Percentiles rank a stretch among this genome's conserved stretches.
Conservation (phyloP, 108 stramenopile species). For the Cyclotella choctawhatcheeana region DNA sequence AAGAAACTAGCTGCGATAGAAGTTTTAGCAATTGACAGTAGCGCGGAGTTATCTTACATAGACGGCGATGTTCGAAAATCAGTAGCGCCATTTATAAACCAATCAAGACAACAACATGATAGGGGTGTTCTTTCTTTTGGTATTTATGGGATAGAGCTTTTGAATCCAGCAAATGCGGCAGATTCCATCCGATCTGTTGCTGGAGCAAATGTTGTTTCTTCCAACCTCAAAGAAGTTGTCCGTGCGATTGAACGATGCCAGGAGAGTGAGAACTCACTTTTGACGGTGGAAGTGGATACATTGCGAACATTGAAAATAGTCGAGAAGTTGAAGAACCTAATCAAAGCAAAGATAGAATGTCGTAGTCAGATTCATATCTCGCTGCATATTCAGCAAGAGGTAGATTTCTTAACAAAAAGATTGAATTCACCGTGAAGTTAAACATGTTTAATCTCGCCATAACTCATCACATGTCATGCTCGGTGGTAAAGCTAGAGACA, state of each 20-base stretch:
- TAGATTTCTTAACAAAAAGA: conserved; percentile 7
- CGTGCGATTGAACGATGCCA: conserved; percentile 20
- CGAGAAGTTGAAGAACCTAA: conserved; percentile 7
- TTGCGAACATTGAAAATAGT: conserved; percentile 24
- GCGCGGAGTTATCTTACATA: conserved; percentile 23
- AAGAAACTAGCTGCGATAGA: conserved; percentile 36
- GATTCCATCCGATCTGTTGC: conserved; percentile 40
- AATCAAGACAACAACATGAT: neutral
- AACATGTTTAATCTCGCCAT: too few species aligned
- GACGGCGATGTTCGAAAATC: conserved; percentile 6
- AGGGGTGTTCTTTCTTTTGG: conserved; percentile 20
- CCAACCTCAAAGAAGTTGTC: conserved; percentile 20
- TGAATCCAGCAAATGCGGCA: conserved; percentile 29
- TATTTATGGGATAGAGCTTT: conserved; percentile 29
- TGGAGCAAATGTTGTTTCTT: conserved; percentile 23
- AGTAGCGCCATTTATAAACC: neutral
- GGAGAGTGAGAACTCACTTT: neutral
- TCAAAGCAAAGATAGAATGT: conserved; percentile 20
- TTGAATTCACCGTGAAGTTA: neutral
- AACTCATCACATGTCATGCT: conserved; percentile 42
- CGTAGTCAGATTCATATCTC: conserved; percentile 11
- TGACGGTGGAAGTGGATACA: conserved; percentile 29
- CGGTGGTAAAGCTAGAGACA: conserved; percentile 86
- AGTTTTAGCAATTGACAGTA: conserved; percentile 14
- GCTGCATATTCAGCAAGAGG: conserved; percentile 18